Evolutionary conservation across 1,284 basidiomycete species (phyloP).

Genomic region (Cryptococcus amylolentus): DNA sequence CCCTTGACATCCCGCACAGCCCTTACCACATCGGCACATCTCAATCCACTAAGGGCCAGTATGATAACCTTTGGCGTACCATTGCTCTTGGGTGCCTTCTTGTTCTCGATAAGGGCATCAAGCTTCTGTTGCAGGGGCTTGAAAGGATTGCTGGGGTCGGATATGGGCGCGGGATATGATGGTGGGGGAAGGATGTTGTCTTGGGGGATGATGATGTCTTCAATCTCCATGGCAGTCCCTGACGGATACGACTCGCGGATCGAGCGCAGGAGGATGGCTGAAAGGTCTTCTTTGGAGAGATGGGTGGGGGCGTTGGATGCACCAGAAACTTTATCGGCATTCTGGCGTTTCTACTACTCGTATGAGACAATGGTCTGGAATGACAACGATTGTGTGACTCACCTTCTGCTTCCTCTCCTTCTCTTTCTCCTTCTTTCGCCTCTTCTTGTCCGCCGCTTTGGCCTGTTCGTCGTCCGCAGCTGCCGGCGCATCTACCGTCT

Average conservation of each 20-base stretch:
- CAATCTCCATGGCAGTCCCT: slow-evolving; percentile 44
- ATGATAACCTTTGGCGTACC: slow-evolving; percentile 43
- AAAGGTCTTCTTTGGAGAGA: slow-evolving; percentile 21
- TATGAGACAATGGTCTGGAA: not conserved
- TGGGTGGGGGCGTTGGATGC: slow-evolving; percentile 23
- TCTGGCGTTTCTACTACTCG: slow-evolving; percentile 2
- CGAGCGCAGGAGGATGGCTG: slow-evolving; percentile 26
- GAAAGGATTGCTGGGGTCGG: slow-evolving; percentile 5
- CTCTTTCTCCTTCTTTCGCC: slow-evolving; percentile 37
- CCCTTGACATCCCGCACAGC: slow-evolving; percentile 40
- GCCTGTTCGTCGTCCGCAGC: slow-evolving; percentile 15
- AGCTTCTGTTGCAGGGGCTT: slow-evolving; percentile 10
- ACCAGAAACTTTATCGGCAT: not conserved
- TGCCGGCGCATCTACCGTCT: slow-evolving; percentile 5
- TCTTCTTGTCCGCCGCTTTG: slow-evolving; percentile 24
- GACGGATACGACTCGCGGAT: slow-evolving; percentile 38
- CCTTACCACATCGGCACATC: slow-evolving; percentile 50
- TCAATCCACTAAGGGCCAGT: slow-evolving; percentile 44
- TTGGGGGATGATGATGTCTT: slow-evolving; percentile 34
- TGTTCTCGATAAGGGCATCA: slow-evolving; percentile 23
- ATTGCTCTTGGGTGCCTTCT: slow-evolving; percentile 11
- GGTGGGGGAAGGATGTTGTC: slow-evolving; percentile 12
- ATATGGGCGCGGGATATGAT: slow-evolving; percentile 9
- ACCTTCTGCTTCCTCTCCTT: slow-evolving; percentile 30
- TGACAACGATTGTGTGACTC: not conserved